Percentiles rank a stretch among this genome's conserved stretches.
Conservation (phyloP, 148 eudicot species). For the Vaccinium myrtillus region DNA sequence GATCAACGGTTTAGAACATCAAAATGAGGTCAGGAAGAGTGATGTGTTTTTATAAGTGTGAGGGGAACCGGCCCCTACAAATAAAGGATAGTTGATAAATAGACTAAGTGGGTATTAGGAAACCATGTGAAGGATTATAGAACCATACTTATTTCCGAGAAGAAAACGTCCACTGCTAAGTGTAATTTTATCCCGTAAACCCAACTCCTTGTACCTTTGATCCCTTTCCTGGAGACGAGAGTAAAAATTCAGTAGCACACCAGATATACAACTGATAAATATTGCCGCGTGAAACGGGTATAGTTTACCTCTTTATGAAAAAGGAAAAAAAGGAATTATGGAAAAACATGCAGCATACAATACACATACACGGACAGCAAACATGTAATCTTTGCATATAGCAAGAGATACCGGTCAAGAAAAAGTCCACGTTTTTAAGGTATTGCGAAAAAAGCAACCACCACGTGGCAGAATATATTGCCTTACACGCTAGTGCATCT, state of each 20-base stretch:
- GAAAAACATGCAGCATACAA: background rate
- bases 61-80: too few species aligned
- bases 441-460: background rate
- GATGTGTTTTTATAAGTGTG: too few species aligned
- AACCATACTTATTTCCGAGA: constrained; percentile 90
- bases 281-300: background rate
- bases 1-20: too few species aligned
- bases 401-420: background rate
- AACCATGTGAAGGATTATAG: background rate
- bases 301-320: background rate
- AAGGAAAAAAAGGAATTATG: background rate
- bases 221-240: constrained; percentile 70
- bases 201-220: constrained; percentile 97
- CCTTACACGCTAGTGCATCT: background rate
- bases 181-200: constrained; percentile 93
- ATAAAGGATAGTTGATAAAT: background rate
- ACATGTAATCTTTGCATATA: background rate
- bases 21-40: too few species aligned
- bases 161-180: constrained; percentile 98
- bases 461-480: background rate
- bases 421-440: background rate
- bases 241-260: constrained; percentile 9
- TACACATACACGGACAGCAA: background rate
- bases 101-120: background rate
- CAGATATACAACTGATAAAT: background rate